Evolutionary conservation across 805 yeast genomes (phyloP).

Genomic region (Ogataea glucozyma): DNA sequence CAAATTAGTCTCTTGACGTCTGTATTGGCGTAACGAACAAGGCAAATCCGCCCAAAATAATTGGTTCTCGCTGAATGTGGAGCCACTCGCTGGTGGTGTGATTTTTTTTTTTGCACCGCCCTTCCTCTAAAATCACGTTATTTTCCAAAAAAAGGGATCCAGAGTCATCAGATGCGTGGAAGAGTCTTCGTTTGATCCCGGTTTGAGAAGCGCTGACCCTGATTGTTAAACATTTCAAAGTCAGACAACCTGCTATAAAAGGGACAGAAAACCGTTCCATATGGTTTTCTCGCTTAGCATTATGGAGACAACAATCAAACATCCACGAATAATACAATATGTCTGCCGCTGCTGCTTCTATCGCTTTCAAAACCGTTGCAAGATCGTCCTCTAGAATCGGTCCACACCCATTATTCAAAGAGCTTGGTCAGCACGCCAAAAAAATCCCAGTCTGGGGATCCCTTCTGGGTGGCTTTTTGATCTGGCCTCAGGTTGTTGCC

Average conservation of each 20-base stretch:
- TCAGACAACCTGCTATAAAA: background rate
- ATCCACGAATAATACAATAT: slow-evolving; percentile 7
- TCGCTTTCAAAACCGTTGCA: slow-evolving; percentile 20
- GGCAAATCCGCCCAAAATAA: too few species aligned
- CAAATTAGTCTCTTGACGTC: too few species aligned
- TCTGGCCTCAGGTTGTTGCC: slow-evolving; percentile 33
- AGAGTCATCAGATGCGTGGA: too few species aligned
- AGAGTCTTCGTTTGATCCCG: too few species aligned
- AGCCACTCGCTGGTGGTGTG: too few species aligned
- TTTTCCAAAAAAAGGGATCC: background rate
- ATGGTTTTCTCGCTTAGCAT: too few species aligned
- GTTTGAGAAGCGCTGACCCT: too few species aligned
- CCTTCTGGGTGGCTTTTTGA: slow-evolving; percentile 26
- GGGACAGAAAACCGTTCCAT: background rate
- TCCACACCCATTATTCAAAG: slow-evolving; percentile 33
- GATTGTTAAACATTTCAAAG: too few species aligned
- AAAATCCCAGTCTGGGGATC: slow-evolving; percentile 33
- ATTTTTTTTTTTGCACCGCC: slow-evolving; percentile 3
- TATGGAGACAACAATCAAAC: too few species aligned
- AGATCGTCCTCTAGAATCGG: slow-evolving; percentile 32
- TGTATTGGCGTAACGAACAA: too few species aligned
- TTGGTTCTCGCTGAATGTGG: too few species aligned
- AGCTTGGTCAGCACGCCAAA: slow-evolving; percentile 29
- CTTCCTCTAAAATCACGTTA: background rate
- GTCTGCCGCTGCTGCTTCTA: slow-evolving; percentile 22